A percentile compares a stretch with the other conserved stretches of the same genome.
phyloP scores from a whole-genome alignment of 2,329 filamentous ascomycete genomes.

The Calonectria pseudoreteaudii region DNA sequence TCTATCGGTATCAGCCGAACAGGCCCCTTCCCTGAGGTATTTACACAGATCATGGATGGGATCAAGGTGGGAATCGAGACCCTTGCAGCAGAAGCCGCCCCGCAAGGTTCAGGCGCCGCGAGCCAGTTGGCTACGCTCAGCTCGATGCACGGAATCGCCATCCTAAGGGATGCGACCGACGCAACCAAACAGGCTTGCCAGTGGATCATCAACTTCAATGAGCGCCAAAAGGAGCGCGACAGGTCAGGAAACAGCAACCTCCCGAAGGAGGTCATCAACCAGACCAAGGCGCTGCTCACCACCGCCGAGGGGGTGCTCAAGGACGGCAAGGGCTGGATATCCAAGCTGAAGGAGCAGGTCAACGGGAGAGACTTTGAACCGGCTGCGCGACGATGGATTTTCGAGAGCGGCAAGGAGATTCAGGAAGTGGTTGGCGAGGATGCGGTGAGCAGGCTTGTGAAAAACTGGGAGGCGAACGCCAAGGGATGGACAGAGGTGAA shows the following conservation, averaged over 20 bases:
- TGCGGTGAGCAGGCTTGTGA: conserved; percentile 43
- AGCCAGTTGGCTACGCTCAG: conserved; percentile 41
- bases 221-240: conserved; percentile 54
- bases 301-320: conserved; percentile 46
- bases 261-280: conserved; percentile 50
- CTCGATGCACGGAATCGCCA: conserved; percentile 51
- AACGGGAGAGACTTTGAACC: conserved; percentile 42
- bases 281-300: conserved; percentile 49
- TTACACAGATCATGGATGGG: conserved; percentile 44
- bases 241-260: conserved; percentile 52
- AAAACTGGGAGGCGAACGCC: conserved; percentile 50
- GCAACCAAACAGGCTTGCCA: conserved; percentile 47
- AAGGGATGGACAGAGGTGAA: conserved; percentile 50
- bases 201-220: conserved; percentile 52
- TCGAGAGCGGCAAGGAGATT: conserved; percentile 39
- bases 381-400: conserved; percentile 44
- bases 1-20: conserved; percentile 39
- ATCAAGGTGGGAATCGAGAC: conserved; percentile 43
- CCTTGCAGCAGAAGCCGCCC: conserved; percentile 34
- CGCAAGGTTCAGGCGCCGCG: conserved; percentile 24
- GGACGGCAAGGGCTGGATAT: conserved; percentile 47
- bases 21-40: conserved; percentile 34
- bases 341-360: conserved; percentile 46
- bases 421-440: conserved; percentile 41
- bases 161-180: conserved; percentile 53